Evolutionary conservation across 2,329 filamentous ascomycete species (phyloP).

Genomic region (Clarireedia paspali): DNA sequence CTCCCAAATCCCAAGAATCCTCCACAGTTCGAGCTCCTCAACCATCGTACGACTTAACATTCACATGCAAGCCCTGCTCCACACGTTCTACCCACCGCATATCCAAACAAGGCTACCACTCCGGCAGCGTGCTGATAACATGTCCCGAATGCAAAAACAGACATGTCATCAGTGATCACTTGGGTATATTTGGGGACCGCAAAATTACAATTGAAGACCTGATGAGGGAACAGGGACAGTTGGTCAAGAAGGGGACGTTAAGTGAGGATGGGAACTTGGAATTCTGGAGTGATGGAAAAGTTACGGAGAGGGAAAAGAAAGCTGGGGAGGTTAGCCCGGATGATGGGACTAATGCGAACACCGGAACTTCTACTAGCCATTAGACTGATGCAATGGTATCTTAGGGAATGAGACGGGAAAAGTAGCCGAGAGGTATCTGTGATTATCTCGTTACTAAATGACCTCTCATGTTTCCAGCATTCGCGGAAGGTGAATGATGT

Average conservation of each 20-base stretch:
- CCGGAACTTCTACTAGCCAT: not conserved
- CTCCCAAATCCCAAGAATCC: not conserved
- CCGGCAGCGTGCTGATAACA: constrained; percentile 79
- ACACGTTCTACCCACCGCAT: constrained; percentile 75
- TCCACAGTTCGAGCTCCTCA: constrained; percentile 9
- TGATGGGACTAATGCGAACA: not conserved
- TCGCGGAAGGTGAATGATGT: too few species aligned
- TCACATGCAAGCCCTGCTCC: constrained; percentile 85
- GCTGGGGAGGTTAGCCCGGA: not conserved
- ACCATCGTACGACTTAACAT: constrained; percentile 78
- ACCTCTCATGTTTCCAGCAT: too few species aligned
- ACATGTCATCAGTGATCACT: constrained; percentile 87
- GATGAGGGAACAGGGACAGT: constrained; percentile 64
- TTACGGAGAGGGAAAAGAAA: constrained; percentile 15
- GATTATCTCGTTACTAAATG: too few species aligned
- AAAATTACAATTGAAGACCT: constrained; percentile 69
- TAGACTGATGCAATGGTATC: not conserved
- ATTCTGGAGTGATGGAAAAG: constrained; percentile 67
- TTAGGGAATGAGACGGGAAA: too few species aligned
- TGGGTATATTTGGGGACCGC: constrained; percentile 70
- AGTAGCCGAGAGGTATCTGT: too few species aligned
- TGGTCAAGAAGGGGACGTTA: constrained; percentile 64
- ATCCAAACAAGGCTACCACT: constrained; percentile 92
- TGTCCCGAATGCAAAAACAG: constrained; percentile 81
- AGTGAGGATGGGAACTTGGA: constrained; percentile 80